Conservation (phyloP, 2,329 filamentous ascomycete genomes). For the Diplodia corticola region DNA sequence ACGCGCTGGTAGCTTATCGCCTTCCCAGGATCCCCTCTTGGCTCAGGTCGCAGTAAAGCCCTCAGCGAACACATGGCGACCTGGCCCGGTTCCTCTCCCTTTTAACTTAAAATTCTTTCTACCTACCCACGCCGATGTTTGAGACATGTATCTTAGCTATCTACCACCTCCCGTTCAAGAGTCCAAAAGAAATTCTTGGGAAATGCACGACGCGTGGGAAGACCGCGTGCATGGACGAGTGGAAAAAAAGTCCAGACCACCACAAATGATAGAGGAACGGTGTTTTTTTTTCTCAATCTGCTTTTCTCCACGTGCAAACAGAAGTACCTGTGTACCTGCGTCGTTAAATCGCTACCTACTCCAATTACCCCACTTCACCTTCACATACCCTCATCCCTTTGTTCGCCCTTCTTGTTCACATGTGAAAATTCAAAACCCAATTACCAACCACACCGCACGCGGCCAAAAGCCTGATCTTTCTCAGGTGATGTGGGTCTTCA, state of each 20-base stretch:
- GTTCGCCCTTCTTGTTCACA: no score
- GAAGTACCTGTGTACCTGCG: no score
- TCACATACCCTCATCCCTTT: no score
- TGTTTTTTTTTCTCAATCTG: not conserved
- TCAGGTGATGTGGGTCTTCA: no score
- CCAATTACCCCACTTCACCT: no score
- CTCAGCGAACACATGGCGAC: not conserved
- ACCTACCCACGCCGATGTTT: not conserved
- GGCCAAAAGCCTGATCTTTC: no score
- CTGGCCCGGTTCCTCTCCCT: not conserved
- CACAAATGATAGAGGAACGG: conserved; percentile 3
- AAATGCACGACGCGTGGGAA: not conserved
- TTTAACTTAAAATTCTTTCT: not conserved
- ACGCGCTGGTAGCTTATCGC: not conserved
- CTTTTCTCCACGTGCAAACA: not conserved
- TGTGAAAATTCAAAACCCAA: no score
- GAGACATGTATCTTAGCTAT: conserved; percentile 14
- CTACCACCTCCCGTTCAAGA: not conserved
- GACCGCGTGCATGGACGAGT: not conserved
- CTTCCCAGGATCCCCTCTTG: not conserved
- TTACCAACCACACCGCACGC: not conserved
- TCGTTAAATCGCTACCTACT: no score
- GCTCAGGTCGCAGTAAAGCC: not conserved
- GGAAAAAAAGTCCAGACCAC: not conserved
- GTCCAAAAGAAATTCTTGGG: not conserved